These are phyloP conservation scores for Mycena metata DNA, from an alignment of 768 basidiomycete species.

Conservation along the genomic window DNA sequence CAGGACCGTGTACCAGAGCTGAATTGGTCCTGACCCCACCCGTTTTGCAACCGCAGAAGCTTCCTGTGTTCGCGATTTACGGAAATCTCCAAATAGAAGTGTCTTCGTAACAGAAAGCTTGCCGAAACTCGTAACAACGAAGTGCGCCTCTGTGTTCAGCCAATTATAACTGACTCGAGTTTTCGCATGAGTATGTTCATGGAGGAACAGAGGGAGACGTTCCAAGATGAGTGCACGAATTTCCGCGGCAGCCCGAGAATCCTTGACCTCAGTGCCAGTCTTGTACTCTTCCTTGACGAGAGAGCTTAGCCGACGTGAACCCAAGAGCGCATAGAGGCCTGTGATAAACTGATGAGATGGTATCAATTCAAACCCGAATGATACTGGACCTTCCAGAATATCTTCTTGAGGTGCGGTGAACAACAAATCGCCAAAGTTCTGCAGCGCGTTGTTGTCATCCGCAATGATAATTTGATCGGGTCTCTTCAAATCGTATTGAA, in stretches of 20 bases:
- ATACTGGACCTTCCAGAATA: constrained; percentile 79
- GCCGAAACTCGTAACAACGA: constrained; percentile 76
- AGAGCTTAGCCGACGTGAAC: constrained; percentile 78
- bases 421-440: constrained; percentile 82
- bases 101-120: constrained; percentile 75
- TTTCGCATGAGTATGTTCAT: constrained; percentile 83
- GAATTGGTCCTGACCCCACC: constrained; percentile 68
- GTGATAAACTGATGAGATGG: constrained; percentile 9
- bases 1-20: constrained; percentile 61
- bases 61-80: constrained; percentile 69
- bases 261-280: constrained; percentile 63
- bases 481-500: constrained; percentile 78
- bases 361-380: neutral
- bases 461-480: constrained; percentile 84
- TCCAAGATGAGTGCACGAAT: constrained; percentile 79
- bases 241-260: constrained; percentile 63
- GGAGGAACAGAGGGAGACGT: constrained; percentile 89
- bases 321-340: constrained; percentile 85
- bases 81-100: constrained; percentile 65
- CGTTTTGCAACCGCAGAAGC: constrained; percentile 80
- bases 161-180: constrained; percentile 74
- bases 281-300: constrained; percentile 86
- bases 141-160: constrained; percentile 74
- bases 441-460: constrained; percentile 87
- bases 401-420: constrained; percentile 92